Base-by-base conservation (phyloP, 495 filamentous ascomycete species). In the Penicillium paradoxum region DNA sequence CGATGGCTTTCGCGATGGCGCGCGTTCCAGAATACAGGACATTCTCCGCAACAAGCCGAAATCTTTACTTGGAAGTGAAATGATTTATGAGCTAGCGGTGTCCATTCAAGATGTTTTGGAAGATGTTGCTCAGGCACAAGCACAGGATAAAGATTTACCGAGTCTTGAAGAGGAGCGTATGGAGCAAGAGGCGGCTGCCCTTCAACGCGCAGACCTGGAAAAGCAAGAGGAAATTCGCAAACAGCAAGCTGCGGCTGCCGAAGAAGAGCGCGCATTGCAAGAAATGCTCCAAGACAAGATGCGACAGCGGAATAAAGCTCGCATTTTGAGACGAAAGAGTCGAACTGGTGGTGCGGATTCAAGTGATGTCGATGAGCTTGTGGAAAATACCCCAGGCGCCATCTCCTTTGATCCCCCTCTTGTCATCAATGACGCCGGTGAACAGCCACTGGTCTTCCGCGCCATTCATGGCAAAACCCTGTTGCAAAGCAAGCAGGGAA, bases 91-190 rank as follows among this genome's bases (percentile, higher is more conserved):
- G 51, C 79, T 98, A 33, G 88, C 89, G 8, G 80, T 86, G 43
- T 83, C 85, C 5, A 84, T 97, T 39, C 85, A 89, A 53, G 93
- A 97, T 55, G 82, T 91, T 15, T 73, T 98, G 17, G 91, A 97
- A 64, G 89, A 95, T 69, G 89, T 88, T 17, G 86, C 89, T 8
- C 77, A 86, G 57, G 81, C 82, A 24, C 84, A 84, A 54, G 86
- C 83, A 39, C 79, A 85, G 43, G 83, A 86, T 14, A 75, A 82
- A 48, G 80, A 90, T 43, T 69, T 96, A 9, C 91, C 90, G 0
- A 96, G 90, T 32, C 71, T 98, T 14, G 91, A 93, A 62, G 91
- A 95, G 60, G 91, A 97, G 66, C 80, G 93, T 24, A 90, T 86
- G 9, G 81, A 83, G 29, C 81, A 84, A 47, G 79, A 83, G 62